These are phyloP conservation scores for Pestalotiopsis fici DNA, from an alignment of 2,329 filamentous ascomycete species.

Conservation along the genomic window DNA sequence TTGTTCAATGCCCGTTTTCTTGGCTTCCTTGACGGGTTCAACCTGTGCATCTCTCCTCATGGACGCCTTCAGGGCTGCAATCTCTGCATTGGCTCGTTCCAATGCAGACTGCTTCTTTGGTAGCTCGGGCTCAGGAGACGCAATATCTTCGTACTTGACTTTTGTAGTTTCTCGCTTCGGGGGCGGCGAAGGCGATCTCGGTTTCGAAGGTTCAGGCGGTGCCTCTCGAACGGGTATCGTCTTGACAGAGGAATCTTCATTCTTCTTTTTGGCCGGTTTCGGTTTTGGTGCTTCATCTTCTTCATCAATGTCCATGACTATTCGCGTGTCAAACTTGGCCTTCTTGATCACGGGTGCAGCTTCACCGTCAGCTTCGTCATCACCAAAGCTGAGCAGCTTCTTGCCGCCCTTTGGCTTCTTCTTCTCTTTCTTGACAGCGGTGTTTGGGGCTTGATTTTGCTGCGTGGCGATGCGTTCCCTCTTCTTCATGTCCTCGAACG, in stretches of 20 bases:
- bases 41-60: conserved; percentile 68
- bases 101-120: conserved; percentile 50
- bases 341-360: conserved; percentile 68
- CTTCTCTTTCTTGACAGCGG: conserved; percentile 52
- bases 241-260: conserved; percentile 25
- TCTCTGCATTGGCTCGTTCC: conserved; percentile 76
- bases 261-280: conserved; percentile 26
- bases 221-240: conserved; percentile 28
- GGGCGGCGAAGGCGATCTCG: conserved; percentile 12
- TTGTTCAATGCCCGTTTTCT: conserved; percentile 68
- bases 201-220: conserved; percentile 13
- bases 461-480: conserved; percentile 57
- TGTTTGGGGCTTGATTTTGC: conserved; percentile 42
- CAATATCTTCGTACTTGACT: conserved; percentile 23
- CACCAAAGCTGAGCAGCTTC: conserved; percentile 76
- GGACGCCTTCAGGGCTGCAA: conserved; percentile 77
- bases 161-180: conserved; percentile 15
- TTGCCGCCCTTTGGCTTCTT: conserved; percentile 77
- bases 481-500: conserved; percentile 80
- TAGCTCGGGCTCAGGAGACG: conserved; percentile 36
- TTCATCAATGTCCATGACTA: conserved; percentile 63
- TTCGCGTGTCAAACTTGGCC: conserved; percentile 75
- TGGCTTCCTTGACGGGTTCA: conserved; percentile 55
- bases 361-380: conserved; percentile 64
- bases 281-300: conserved; percentile 35